Evolutionary conservation across 306 rosid genomes (phyloP).

Genomic region (Trifolium pratense): DNA sequence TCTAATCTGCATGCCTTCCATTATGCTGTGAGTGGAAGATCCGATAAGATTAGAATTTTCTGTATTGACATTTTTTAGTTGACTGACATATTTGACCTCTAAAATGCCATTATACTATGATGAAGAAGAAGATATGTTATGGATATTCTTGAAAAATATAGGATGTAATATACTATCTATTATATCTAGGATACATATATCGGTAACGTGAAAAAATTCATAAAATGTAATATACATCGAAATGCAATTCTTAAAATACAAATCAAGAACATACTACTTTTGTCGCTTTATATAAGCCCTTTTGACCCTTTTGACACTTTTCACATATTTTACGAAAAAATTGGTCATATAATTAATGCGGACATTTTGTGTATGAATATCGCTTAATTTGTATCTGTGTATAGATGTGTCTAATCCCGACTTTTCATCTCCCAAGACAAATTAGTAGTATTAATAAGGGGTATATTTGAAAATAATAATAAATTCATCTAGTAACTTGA

Average conservation of each 20-base stretch:
- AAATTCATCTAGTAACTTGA: background rate
- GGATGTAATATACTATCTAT: conserved; percentile 1
- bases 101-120: background rate
- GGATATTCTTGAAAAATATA: conserved; percentile 22
- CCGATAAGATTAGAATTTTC: conserved; percentile 34
- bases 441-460: background rate
- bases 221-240: background rate
- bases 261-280: background rate
- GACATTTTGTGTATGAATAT: background rate
- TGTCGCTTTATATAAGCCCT: background rate
- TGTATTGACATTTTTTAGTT: conserved; percentile 21
- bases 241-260: background rate
- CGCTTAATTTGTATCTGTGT: background rate
- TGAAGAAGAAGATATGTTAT: background rate
- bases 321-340: background rate
- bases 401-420: background rate
- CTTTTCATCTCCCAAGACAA: background rate
- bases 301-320: background rate
- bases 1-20: conserved; percentile 76
- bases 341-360: background rate
- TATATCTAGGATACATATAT: background rate
- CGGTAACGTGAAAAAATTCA: background rate
- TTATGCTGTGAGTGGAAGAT: conserved; percentile 77
- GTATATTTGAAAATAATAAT: background rate
- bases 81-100: conserved; percentile 25